phyloP scores from a whole-genome alignment of 345 rosid species.

The Theobroma cacao region DNA sequence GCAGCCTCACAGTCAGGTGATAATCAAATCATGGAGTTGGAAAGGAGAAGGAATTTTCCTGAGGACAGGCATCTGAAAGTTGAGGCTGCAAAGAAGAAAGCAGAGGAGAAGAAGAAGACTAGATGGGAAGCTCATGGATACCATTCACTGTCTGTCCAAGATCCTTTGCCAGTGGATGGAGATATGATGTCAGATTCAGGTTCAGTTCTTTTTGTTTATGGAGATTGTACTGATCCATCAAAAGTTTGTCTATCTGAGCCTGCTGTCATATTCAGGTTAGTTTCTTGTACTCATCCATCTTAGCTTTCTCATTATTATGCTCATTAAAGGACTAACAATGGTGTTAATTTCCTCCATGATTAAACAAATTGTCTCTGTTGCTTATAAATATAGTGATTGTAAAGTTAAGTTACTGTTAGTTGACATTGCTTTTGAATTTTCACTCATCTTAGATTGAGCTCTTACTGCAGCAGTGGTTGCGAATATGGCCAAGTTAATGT shows the following conservation, averaged over 20 bases:
- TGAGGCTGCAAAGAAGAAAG: constrained; percentile 67
- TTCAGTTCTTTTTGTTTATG: constrained; percentile 67
- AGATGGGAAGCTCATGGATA: constrained; percentile 82
- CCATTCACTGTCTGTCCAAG: constrained; percentile 59
- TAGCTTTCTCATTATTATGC: not conserved
- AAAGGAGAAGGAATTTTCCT: constrained; percentile 37
- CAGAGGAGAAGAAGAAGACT: constrained; percentile 64
- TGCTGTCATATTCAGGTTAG: constrained; percentile 73
- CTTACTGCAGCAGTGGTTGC: not conserved
- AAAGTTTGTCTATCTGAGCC: constrained; percentile 60
- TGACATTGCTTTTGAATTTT: not conserved
- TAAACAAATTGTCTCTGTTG: not conserved
- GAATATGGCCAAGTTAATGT: not conserved
- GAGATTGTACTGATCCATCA: constrained; percentile 79
- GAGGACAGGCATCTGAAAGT: constrained; percentile 46
- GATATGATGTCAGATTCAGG: constrained; percentile 55
- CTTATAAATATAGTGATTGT: not conserved
- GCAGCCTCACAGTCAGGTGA: constrained; percentile 44
- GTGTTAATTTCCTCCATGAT: constrained; percentile 1
- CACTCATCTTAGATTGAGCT: not conserved
- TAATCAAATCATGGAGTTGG: constrained; percentile 33
- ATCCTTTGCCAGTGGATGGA: constrained; percentile 40
- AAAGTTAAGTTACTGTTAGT: not conserved
- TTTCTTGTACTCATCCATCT: not conserved
- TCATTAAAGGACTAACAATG: not conserved